Base-by-base conservation (phyloP, 257 asterid genomes). In the Henckelia pumila region DNA sequence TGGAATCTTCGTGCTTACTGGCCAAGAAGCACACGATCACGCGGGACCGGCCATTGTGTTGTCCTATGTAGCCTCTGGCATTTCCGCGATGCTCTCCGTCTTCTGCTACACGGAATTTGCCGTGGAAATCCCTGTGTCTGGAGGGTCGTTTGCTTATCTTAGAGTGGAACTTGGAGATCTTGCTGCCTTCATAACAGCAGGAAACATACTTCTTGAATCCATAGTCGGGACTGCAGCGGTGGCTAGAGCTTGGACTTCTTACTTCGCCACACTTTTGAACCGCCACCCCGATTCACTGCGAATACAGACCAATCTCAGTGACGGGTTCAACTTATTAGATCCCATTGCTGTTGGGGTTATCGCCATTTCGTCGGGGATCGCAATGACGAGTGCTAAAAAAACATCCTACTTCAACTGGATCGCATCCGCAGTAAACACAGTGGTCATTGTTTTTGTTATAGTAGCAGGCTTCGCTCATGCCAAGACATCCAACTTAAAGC, bases 31-130 rank as follows among this genome's bases (percentile, higher is more conserved):
- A 9, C 85, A 71, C 7, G 52, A 85, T 8, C 88, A 82, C n/a
- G 91, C 91, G 0, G 91, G 91, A 2, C 81, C 91, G 0, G 88
- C 86, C 74, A 85, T 82, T 5, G 73, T 85, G 66, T 55, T 85
- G 6, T 85, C 91, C 28, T 78, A 82, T n/a, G 83, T 77, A 2
- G 91, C 75, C 26, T 85, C 88, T 2, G 91, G 91, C 50, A 47
- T 85, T 76, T 85, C 88, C 0, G 85, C 91, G 3, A 82, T 85
- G 88, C 86, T 85, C 76, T 82, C 88, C 5, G 88, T 85, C 55
- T 82, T 85, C 82, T 82, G 88, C 81, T 85, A 85, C 73, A 85
- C 86, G 0, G 91, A 85, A 7, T 85, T 85, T 19, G 88, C 88
- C 0, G 62, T 85, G 7, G 91, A 85, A 64, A 80, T 82, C 44